phyloP scores from a whole-genome alignment of 371 early-diverging fungal species.

The Nosema muscidifuracis region DNA sequence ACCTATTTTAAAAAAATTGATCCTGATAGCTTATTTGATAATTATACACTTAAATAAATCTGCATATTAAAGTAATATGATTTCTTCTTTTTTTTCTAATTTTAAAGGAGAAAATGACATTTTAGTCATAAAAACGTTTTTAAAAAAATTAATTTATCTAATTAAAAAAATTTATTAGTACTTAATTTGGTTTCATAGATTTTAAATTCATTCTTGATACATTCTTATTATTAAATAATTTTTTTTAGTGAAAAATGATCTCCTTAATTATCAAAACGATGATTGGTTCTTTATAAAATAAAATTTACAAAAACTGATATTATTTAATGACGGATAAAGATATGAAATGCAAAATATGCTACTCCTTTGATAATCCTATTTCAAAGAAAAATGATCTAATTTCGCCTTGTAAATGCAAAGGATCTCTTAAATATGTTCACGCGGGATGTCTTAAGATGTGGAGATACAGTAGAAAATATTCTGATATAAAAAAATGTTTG shows the following conservation, averaged over 20 bases:
- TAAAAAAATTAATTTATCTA: too few relatives aligned
- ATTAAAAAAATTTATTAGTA: too few relatives aligned
- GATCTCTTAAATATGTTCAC: constrained; percentile 63
- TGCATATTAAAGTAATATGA: too few relatives aligned
- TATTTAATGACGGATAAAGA: not conserved
- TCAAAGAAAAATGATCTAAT: constrained; percentile 54
- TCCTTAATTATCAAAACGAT: too few relatives aligned
- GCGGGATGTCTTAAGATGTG: constrained; percentile 60
- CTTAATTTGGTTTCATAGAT: too few relatives aligned
- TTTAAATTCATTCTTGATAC: too few relatives aligned
- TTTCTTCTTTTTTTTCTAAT: too few relatives aligned
- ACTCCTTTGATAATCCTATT: constrained; percentile 54
- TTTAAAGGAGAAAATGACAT: too few relatives aligned
- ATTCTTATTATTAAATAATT: too few relatives aligned
- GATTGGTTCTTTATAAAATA: not conserved
- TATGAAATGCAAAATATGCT: constrained; percentile 61
- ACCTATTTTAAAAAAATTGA: not conserved
- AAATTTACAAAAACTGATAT: not conserved
- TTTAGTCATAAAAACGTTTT: too few relatives aligned
- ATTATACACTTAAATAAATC: too few relatives aligned
- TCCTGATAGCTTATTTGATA: not conserved
- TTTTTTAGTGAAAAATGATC: too few relatives aligned
- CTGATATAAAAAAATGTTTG: constrained; percentile 60
- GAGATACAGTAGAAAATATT: constrained; percentile 60
- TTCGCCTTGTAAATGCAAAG: constrained; percentile 63